Base-by-base conservation (phyloP, 345 rosid species). In the Anastatica hierochuntica region DNA sequence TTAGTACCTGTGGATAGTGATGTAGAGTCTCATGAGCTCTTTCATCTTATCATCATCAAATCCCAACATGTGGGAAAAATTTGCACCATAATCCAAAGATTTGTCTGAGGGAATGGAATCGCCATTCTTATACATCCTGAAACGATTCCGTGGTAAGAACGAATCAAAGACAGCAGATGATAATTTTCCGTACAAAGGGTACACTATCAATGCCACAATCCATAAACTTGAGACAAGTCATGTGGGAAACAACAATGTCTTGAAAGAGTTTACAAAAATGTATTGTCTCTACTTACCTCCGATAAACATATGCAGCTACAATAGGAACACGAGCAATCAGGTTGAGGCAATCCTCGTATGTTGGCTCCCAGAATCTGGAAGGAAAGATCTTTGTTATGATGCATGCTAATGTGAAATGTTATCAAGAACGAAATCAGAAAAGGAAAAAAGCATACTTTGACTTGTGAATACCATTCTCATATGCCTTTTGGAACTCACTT, bases 1-100 rank as follows among this genome's bases (percentile, higher is more conserved):
- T 31, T 33, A 46, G 14, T 15, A 92, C 98, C 80, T 88, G 62
- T 92, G 98, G 62, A 92, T 79, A 48, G 97, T 92, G 49, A 92
- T 78, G 66, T 88, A 92, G 60, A 92, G 95, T 76, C 99, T 88
- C 99, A 92, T 88, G 61, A 84, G 96, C 75, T 87, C 96, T 57
- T 76, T 90, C 95, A 92, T 88, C 65, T 78, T 72, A 4, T 72
- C 87, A 69, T 74, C 78, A 77, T 79, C 76, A 52, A 88, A 92
- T 70, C 99, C 99, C 75, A 92, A 71, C 90, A 92, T 92, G 56
- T 79, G 82, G 3, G 95, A 75, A 49, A 83, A 88, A 68, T 88
- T 92, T 48, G 74, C 95, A 57, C 99, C 97, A 73, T 88, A 92
- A 74, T 92, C 99, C 74, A 92, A 66, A 51, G 90, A 78, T 48